A percentile compares a stretch with the other conserved stretches of the same genome.
phyloP scores from a whole-genome alignment of 371 early-diverging fungal genomes.

The Mucor indicus region DNA sequence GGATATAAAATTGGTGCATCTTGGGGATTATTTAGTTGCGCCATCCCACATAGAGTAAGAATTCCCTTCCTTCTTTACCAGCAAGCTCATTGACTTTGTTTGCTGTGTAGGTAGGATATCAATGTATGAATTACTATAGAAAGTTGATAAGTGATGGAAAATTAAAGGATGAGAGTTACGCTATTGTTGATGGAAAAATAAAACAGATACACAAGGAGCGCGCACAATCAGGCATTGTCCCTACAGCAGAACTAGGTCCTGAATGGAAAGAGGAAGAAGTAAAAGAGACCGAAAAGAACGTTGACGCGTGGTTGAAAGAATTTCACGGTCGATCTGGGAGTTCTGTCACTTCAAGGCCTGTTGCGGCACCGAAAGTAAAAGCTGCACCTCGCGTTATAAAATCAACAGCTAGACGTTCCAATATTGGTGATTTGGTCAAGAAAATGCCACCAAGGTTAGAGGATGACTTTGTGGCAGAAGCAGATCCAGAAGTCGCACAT shows the following conservation, averaged over 20 bases:
- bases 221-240: conserved; percentile 31
- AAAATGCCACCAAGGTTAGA: conserved; percentile 22
- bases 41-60: conserved; percentile 52
- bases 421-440: conserved; percentile 25
- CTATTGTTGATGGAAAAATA: conserved; percentile 51
- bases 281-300: conserved; percentile 45
- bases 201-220: conserved; percentile 44
- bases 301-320: conserved; percentile 54
- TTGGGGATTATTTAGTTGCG: conserved; percentile 61
- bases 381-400: conserved; percentile 12
- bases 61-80: not conserved
- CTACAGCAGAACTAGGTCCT: conserved; percentile 41
- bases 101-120: conserved; percentile 61
- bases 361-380: conserved; percentile 15
- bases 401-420: conserved; percentile 8
- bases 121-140: conserved; percentile 63
- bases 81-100: too few relatives aligned
- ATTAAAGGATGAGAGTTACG: conserved; percentile 50
- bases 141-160: conserved; percentile 46
- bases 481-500: conserved; percentile 34
- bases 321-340: conserved; percentile 38
- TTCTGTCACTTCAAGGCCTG: conserved; percentile 5
- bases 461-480: conserved; percentile 19
- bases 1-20: conserved; percentile 54
- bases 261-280: conserved; percentile 57